Evolutionary conservation across 768 basidiomycete species (phyloP).

Genomic region (Arthromyces matolae): DNA sequence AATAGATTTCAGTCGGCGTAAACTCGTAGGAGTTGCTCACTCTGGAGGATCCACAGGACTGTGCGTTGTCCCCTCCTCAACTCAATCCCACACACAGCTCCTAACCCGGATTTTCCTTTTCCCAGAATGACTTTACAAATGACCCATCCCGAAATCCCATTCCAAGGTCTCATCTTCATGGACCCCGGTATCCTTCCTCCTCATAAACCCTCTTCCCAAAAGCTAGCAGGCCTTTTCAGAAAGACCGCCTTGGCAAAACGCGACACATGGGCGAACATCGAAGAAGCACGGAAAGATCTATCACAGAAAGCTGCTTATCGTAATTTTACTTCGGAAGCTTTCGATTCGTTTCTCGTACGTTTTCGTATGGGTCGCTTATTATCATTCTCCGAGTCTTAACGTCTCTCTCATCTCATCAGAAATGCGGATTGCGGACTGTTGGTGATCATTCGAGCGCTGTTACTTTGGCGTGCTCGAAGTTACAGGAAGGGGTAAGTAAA

Average conservation of each 20-base stretch:
- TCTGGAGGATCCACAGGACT: constrained; percentile 9
- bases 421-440: background rate
- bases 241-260: constrained; percentile 7
- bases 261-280: constrained; percentile 1
- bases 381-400: too few species aligned
- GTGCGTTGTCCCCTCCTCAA: background rate
- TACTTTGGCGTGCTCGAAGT: constrained; percentile 4
- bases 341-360: constrained; percentile 9
- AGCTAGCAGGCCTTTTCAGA: constrained; percentile 4
- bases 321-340: constrained; percentile 1
- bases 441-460: background rate
- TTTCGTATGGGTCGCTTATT: background rate
- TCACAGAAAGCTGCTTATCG: constrained; percentile 11
- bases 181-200: constrained; percentile 8
- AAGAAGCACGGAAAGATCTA: constrained; percentile 8
- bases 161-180: constrained; percentile 3
- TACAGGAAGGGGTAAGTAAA: constrained; percentile 1
- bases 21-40: constrained; percentile 7
- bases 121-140: constrained; percentile 2
- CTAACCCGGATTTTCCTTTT: background rate
- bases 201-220: background rate
- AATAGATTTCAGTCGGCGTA: background rate
- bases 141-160: constrained; percentile 2
- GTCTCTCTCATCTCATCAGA: background rate
- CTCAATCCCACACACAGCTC: background rate